Evolutionary conservation across 257 asterid species (phyloP), one percentile per base, ranked within the genome.

Genomic region (Solanum megistacrolobum): DNA sequence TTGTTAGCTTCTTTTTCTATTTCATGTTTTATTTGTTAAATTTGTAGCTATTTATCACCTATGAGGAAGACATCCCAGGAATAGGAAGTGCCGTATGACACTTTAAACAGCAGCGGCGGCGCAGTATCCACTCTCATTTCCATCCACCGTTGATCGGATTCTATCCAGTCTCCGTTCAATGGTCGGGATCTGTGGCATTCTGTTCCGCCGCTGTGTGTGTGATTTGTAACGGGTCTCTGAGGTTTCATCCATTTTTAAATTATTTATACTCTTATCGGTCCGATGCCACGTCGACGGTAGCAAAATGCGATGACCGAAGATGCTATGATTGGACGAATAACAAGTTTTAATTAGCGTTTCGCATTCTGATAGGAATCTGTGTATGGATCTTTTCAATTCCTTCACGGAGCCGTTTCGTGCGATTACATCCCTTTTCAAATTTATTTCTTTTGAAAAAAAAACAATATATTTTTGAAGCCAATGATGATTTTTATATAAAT

Each of bases 21-120:
- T 12, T 12, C 6, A 46, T 46, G 32, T 65, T 65, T 65, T 3
- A 9, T 31, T 2, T 31, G 3, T 31, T 31, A 31, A 68, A 27
- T 68, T 68, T 68, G 38, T 43, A 43, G 55, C 55, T 43, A 43
- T 43, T 71, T 71, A 3, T 31, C 14, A 6, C 93, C 94, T 3
- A 87, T 94, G 98, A 94, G 92, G 98, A 94, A 94, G 93, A 93
- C 86, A 82, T 92, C 98, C 98, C 94, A 91, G 86, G 94, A 79
- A 94, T 94, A 94, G 96, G 98, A 95, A 95, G 98, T 95, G 98
- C 94, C 96, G 98, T 95, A 93, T 92, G 98, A 95, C 96, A 91
- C 94, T 92, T 79, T 81, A 85, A 91, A 94, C 85, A 88, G 91
- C 92, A 90, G 90, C 92, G 85, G 88, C 86, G 43, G 84, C 1